These are phyloP conservation scores for Beauveria asiatica DNA, from an alignment of 2,329 filamentous ascomycete genomes.

Conservation along the genomic window DNA sequence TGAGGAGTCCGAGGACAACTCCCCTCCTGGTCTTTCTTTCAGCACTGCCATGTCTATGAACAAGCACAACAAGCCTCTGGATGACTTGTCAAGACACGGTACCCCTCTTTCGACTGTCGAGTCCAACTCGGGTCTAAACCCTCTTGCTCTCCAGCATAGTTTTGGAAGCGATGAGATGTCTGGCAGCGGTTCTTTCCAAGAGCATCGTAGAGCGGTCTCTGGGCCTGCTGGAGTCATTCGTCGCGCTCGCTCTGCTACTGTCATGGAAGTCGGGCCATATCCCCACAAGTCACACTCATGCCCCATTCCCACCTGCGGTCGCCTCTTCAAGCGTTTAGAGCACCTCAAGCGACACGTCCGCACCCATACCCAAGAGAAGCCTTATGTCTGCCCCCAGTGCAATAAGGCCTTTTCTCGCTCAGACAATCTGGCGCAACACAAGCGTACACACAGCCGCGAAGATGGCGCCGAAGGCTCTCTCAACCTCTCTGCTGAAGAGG, in stretches of 20 bases:
- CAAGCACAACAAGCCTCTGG: constrained; percentile 52
- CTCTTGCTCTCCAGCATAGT: constrained; percentile 63
- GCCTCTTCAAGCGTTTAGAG: constrained; percentile 97
- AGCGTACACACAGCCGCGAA: constrained; percentile 61
- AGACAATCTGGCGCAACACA: constrained; percentile 98
- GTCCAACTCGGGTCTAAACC: constrained; percentile 68
- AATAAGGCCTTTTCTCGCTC: constrained; percentile 98
- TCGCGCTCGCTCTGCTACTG: constrained; percentile 85
- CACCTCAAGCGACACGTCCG: constrained; percentile 97
- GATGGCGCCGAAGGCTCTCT: constrained; percentile 51
- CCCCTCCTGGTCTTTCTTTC: constrained; percentile 67
- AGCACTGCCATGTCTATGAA: constrained; percentile 62
- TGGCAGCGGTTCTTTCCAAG: constrained; percentile 13
- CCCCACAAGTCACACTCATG: constrained; percentile 97
- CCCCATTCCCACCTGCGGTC: constrained; percentile 95
- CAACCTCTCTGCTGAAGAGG: constrained; percentile 70
- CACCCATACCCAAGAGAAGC: constrained; percentile 98
- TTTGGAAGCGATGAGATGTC: constrained; percentile 31
- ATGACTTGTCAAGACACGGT: constrained; percentile 79
- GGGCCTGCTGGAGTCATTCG: constrained; percentile 70
- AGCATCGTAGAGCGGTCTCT: constrained; percentile 60
- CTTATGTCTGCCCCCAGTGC: constrained; percentile 95
- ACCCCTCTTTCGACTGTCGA: constrained; percentile 84
- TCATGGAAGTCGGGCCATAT: constrained; percentile 94
- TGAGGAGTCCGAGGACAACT: constrained; percentile 71